These are phyloP conservation scores for Aspergillus hancockii DNA, from an alignment of 495 filamentous ascomycete species.

Conservation along the genomic window DNA sequence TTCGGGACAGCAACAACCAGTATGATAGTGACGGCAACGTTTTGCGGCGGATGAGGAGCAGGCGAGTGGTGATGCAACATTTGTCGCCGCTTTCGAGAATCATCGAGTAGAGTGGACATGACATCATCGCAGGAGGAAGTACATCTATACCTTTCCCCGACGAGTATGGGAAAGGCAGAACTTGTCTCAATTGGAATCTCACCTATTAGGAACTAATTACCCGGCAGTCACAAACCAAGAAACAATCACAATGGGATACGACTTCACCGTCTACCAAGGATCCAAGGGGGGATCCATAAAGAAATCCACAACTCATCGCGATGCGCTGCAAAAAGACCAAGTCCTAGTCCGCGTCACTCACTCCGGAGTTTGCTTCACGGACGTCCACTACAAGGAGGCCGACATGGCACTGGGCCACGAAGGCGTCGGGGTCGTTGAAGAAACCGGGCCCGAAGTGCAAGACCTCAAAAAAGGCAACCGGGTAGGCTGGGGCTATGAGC, in stretches of 20 bases:
- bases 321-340: constrained; percentile 49
- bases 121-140: too few species aligned
- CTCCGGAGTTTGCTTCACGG: constrained; percentile 63
- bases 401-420: constrained; percentile 61
- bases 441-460: constrained; percentile 43
- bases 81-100: too few species aligned
- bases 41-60: too few species aligned
- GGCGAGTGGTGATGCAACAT: too few species aligned
- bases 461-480: constrained; percentile 52
- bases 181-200: too few species aligned
- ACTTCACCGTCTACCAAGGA: constrained; percentile 63
- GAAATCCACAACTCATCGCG: constrained; percentile 39
- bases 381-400: constrained; percentile 36
- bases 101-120: too few species aligned
- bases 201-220: too few species aligned
- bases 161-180: too few species aligned
- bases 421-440: constrained; percentile 53
- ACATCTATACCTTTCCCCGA: too few species aligned
- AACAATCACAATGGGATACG: constrained; percentile 17
- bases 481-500: constrained; percentile 58
- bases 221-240: too few species aligned
- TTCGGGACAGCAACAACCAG: too few species aligned
- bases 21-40: too few species aligned
- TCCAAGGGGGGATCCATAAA: constrained; percentile 53
- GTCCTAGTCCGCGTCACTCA: constrained; percentile 60